Evolutionary conservation across 2,329 filamentous ascomycete genomes (phyloP).

Genomic region (Magnaporthiopsis incrustans): DNA sequence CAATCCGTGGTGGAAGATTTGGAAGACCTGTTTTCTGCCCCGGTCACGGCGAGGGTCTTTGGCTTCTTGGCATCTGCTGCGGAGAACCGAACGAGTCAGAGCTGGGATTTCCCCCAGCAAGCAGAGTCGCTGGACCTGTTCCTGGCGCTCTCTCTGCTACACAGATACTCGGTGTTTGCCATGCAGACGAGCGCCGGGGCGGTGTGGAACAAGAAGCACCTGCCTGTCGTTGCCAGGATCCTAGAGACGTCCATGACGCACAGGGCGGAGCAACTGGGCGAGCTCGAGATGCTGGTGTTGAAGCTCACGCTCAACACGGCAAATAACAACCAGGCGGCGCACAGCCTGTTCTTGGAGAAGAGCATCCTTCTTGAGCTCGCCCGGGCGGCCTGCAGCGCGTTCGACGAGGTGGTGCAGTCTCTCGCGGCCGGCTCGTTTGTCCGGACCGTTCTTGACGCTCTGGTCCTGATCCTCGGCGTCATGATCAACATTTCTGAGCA

Average conservation of each 20-base stretch:
- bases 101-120: conserved; percentile 27
- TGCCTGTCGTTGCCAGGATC: conserved; percentile 43
- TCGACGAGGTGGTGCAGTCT: conserved; percentile 38
- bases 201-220: conserved; percentile 39
- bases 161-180: conserved; percentile 42
- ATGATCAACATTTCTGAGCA: conserved; percentile 85
- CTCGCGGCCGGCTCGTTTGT: conserved; percentile 41
- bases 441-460: conserved; percentile 51
- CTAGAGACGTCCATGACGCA: conserved; percentile 30
- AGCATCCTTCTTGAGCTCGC: conserved; percentile 43
- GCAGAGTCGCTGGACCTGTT: conserved; percentile 31
- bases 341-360: conserved; percentile 58
- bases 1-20: conserved; percentile 40
- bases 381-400: conserved; percentile 41
- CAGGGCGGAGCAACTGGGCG: conserved; percentile 28
- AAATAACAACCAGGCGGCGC: conserved; percentile 67
- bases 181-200: conserved; percentile 33
- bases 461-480: conserved; percentile 72
- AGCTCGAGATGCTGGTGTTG: conserved; percentile 42
- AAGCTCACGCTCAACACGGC: conserved; percentile 78
- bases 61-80: conserved; percentile 30
- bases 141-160: conserved; percentile 40
- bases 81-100: conserved; percentile 22
- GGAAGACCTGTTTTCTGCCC: conserved; percentile 38
- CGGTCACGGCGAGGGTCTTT: conserved; percentile 42